Percentiles rank a stretch among this genome's conserved stretches.
Evolutionary conservation across 1,284 basidiomycete genomes (phyloP).

Genomic region (Microbotryum saponariae): DNA sequence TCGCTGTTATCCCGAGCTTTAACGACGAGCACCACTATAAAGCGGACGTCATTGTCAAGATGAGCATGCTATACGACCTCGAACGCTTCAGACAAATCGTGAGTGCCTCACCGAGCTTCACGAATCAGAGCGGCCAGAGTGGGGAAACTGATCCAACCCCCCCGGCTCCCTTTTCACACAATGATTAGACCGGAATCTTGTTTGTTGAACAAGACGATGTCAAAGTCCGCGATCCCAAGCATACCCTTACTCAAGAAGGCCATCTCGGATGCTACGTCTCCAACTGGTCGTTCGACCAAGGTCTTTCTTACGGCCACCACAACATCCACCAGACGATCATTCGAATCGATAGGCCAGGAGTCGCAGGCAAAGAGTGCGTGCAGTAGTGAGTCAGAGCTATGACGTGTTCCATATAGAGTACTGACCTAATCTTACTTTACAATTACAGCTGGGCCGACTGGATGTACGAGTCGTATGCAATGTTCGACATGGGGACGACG

Average conservation of each 20-base stretch:
- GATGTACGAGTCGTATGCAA: slow-evolving; percentile 11
- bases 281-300: slow-evolving; percentile 19
- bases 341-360: too few relatives aligned
- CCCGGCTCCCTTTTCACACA: too few relatives aligned
- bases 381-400: too few relatives aligned
- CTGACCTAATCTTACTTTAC: neutral
- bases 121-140: too few relatives aligned
- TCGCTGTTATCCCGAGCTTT: slow-evolving; percentile 25
- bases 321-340: slow-evolving; percentile 21
- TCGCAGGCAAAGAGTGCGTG: too few relatives aligned
- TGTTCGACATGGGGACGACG: slow-evolving; percentile 23
- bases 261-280: slow-evolving; percentile 25
- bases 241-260: slow-evolving; percentile 10
- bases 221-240: slow-evolving; percentile 19
- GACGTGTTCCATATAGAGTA: too few relatives aligned
- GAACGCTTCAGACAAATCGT: slow-evolving; percentile 12
- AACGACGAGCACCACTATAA: slow-evolving; percentile 25
- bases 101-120: too few relatives aligned
- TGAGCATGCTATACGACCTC: slow-evolving; percentile 26
- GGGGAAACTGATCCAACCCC: too few relatives aligned
- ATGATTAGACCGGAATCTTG: slow-evolving; percentile 12
- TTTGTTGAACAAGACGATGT: slow-evolving; percentile 27
- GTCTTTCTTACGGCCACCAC: slow-evolving; percentile 22
- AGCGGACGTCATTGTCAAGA: slow-evolving; percentile 13
- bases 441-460: neutral